Conservation (phyloP, 345 rosid genomes). For the Arabidopsis suecica region DNA sequence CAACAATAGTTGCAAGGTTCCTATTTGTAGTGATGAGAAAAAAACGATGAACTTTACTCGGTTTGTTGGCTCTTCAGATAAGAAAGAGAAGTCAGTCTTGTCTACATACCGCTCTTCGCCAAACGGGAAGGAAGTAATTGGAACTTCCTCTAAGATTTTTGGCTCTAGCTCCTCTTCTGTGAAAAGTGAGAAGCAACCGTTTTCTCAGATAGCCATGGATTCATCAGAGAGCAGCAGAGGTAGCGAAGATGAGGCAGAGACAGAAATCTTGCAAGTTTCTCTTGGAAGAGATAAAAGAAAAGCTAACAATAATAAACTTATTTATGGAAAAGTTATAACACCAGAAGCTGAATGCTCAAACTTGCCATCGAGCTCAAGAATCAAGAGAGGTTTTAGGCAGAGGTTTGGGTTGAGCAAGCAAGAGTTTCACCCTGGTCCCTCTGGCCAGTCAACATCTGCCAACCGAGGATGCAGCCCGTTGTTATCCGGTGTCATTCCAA, state of each 20-base stretch:
- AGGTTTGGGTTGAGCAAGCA: slow-evolving; percentile 54
- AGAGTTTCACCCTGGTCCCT: slow-evolving; percentile 53
- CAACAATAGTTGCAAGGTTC: slow-evolving; percentile 55
- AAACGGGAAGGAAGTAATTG: slow-evolving; percentile 67
- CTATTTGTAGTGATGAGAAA: slow-evolving; percentile 60
- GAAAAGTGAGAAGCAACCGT: slow-evolving; percentile 47
- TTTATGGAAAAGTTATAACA: slow-evolving; percentile 38
- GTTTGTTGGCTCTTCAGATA: slow-evolving; percentile 53
- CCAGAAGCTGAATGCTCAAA: slow-evolving; percentile 60
- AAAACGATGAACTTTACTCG: slow-evolving; percentile 59
- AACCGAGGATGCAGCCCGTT: slow-evolving; percentile 57
- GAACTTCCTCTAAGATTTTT: slow-evolving; percentile 70
- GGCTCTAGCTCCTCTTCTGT: slow-evolving; percentile 45
- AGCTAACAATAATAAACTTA: slow-evolving; percentile 44
- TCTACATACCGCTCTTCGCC: slow-evolving; percentile 55
- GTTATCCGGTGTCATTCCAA: slow-evolving; percentile 54
- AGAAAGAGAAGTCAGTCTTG: slow-evolving; percentile 59
- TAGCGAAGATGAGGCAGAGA: slow-evolving; percentile 60
- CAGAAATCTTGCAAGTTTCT: slow-evolving; percentile 44
- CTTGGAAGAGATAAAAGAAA: slow-evolving; percentile 56
- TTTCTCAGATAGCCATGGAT: slow-evolving; percentile 59
- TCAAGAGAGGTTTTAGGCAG: slow-evolving; percentile 52
- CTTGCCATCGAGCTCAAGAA: slow-evolving; percentile 54
- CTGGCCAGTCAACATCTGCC: slow-evolving; percentile 48
- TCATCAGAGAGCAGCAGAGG: slow-evolving; percentile 70